phyloP scores from a whole-genome alignment of 2,329 filamentous ascomycete genomes.

The Truncatella angustata region DNA sequence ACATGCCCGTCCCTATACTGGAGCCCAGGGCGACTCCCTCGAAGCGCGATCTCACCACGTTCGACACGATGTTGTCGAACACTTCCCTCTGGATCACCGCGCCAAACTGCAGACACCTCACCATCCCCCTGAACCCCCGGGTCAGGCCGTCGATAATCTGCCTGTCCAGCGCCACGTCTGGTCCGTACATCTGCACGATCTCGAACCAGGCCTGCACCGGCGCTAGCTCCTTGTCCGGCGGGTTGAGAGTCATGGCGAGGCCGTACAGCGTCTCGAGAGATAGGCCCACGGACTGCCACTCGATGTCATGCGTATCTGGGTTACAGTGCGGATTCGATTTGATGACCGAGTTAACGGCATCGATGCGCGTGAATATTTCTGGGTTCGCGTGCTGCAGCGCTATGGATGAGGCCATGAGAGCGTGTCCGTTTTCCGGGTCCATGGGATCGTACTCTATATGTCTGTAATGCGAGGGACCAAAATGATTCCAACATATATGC shows the following conservation, averaged over 20 bases:
- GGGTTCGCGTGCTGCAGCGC: slow-evolving; percentile 23
- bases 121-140: slow-evolving; percentile 39
- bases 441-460: slow-evolving; percentile 23
- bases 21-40: not conserved
- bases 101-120: slow-evolving; percentile 47
- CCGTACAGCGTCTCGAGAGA: slow-evolving; percentile 41
- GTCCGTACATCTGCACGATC: slow-evolving; percentile 40
- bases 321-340: not conserved
- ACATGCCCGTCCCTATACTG: not conserved
- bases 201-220: slow-evolving; percentile 57
- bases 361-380: slow-evolving; percentile 15
- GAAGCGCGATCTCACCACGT: slow-evolving; percentile 32
- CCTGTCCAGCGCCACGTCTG: slow-evolving; percentile 33
- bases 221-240: slow-evolving; percentile 41
- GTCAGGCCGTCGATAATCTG: slow-evolving; percentile 36
- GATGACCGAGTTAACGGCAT: not conserved
- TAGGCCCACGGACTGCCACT: slow-evolving; percentile 39
- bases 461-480: not conserved
- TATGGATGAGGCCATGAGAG: slow-evolving; percentile 26
- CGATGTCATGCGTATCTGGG: slow-evolving; percentile 13
- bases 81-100: slow-evolving; percentile 43
- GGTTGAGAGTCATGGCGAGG: slow-evolving; percentile 45
- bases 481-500: slow-evolving; percentile 39
- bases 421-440: slow-evolving; percentile 37
- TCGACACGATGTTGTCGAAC: slow-evolving; percentile 44